Conservation (phyloP, 345 rosid species). For the Hibiscus mutabilis region DNA sequence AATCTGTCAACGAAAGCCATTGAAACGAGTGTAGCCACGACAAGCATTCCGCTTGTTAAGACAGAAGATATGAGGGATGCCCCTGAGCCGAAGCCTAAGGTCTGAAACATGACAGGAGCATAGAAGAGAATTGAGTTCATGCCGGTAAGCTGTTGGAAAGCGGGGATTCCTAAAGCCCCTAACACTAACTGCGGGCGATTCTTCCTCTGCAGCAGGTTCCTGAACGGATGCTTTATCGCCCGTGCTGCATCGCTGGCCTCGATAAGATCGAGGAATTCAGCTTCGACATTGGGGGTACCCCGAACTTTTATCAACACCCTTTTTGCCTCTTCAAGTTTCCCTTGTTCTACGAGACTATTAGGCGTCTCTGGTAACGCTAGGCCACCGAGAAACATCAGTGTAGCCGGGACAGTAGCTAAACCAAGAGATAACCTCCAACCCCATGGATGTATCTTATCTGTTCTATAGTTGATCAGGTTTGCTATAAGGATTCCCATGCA, state of each 20-base stretch:
- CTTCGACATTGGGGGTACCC: conserved; percentile 60
- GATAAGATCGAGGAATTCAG: conserved; percentile 63
- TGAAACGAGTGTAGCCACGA: conserved; percentile 50
- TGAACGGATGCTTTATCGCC: conserved; percentile 62
- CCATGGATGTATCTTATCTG: conserved; percentile 77
- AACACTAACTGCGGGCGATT: conserved; percentile 66
- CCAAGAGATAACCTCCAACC: conserved; percentile 84
- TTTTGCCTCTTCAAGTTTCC: conserved; percentile 56
- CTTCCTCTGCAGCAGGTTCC: conserved; percentile 50
- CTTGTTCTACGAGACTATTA: conserved; percentile 77
- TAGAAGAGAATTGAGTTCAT: conserved; percentile 83
- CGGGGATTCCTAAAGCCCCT: conserved; percentile 72
- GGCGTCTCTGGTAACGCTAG: conserved; percentile 69
- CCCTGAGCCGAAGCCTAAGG: conserved; percentile 64
- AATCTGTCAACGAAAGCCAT: conserved; percentile 63
- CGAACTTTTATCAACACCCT: conserved; percentile 52
- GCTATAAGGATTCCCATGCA: conserved; percentile 77
- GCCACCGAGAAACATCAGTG: conserved; percentile 68
- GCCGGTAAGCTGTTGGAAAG: conserved; percentile 79
- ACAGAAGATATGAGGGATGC: conserved; percentile 60
- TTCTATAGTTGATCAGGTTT: conserved; percentile 57
- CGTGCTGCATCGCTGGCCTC: conserved; percentile 72
- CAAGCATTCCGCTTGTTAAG: conserved; percentile 53
- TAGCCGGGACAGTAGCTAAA: conserved; percentile 56
- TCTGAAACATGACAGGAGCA: conserved; percentile 82